Evolutionary conservation across 1,139 yeast species (phyloP).

Genomic region (Debaryomycetaceae sp.): DNA sequence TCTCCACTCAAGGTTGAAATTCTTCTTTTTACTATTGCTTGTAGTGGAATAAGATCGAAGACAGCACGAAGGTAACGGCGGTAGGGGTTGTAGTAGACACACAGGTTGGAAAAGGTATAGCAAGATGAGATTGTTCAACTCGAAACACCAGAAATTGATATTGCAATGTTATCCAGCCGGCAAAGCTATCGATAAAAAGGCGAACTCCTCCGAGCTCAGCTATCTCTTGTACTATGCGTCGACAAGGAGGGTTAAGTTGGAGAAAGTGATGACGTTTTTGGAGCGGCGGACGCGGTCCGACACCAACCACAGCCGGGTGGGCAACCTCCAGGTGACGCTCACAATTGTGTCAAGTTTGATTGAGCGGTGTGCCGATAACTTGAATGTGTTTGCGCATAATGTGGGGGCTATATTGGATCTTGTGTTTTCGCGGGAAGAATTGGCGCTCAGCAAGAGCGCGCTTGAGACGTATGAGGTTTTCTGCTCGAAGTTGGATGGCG

Average conservation of each 20-base stretch:
- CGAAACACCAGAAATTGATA: slow-evolving; percentile 87
- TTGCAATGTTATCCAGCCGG: slow-evolving; percentile 94
- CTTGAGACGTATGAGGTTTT: slow-evolving; percentile 53
- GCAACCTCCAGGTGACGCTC: slow-evolving; percentile 80
- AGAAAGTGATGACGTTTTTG: slow-evolving; percentile 75
- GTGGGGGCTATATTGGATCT: slow-evolving; percentile 47
- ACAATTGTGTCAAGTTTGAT: slow-evolving; percentile 68
- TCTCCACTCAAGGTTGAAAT: not conserved
- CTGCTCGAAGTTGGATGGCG: slow-evolving; percentile 63
- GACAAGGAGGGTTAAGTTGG: slow-evolving; percentile 81
- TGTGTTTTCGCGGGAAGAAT: slow-evolving; percentile 49
- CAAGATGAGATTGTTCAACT: slow-evolving; percentile 41
- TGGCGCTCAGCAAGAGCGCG: slow-evolving; percentile 53
- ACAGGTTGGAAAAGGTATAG: not conserved
- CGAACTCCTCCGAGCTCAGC: slow-evolving; percentile 87
- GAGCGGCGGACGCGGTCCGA: slow-evolving; percentile 64
- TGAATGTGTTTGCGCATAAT: slow-evolving; percentile 74
- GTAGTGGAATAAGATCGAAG: too few species aligned
- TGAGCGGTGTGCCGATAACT: slow-evolving; percentile 72
- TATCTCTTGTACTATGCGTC: slow-evolving; percentile 90
- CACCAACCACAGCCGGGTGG: slow-evolving; percentile 58
- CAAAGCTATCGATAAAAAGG: slow-evolving; percentile 76
- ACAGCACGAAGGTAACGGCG: not conserved
- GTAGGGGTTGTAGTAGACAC: not conserved
- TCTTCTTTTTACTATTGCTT: not conserved